Conservation (phyloP, 2,329 filamentous ascomycete species). For the Botrytis hyacinthi region DNA sequence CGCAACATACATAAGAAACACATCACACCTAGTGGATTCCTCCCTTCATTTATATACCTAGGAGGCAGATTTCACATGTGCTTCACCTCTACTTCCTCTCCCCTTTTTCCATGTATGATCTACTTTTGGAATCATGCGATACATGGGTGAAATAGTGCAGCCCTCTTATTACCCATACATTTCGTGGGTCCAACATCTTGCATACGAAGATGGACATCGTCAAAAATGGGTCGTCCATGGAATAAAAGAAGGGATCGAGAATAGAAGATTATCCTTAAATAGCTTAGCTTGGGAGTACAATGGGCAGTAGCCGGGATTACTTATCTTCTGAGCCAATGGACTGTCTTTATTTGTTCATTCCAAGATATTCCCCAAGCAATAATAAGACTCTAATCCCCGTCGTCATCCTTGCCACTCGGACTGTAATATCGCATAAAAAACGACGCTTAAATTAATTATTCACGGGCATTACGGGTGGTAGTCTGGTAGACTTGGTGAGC, state of each 20-base stretch:
- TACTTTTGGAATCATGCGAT: conserved; percentile 16
- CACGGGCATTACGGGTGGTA: conserved; percentile 14
- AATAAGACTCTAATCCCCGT: background rate
- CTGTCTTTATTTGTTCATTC: background rate
- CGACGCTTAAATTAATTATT: conserved; percentile 11
- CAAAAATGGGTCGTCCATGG: conserved; percentile 5
- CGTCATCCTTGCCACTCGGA: conserved; percentile 4
- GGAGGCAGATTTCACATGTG: conserved; percentile 3
- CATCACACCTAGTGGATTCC: conserved; percentile 13
- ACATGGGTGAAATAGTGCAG: background rate
- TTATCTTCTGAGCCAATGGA: conserved; percentile 8
- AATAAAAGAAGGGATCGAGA: conserved; percentile 17
- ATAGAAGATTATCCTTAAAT: background rate
- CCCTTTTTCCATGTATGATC: conserved; percentile 12
- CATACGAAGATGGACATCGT: conserved; percentile 10
- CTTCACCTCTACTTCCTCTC: conserved; percentile 2
- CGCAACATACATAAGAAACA: conserved; percentile 16
- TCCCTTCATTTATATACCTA: background rate
- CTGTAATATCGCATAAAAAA: conserved; percentile 4
- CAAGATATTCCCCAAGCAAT: conserved; percentile 12
- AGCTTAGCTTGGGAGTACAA: background rate
- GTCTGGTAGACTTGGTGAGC: background rate
- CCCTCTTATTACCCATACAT: background rate
- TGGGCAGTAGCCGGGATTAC: too few species aligned
- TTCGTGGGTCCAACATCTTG: conserved; percentile 7